Percentiles rank a stretch among this genome's conserved stretches.
Evolutionary conservation across 106 monocot species (phyloP).

Genomic region (Alisma plantagoaquatica): DNA sequence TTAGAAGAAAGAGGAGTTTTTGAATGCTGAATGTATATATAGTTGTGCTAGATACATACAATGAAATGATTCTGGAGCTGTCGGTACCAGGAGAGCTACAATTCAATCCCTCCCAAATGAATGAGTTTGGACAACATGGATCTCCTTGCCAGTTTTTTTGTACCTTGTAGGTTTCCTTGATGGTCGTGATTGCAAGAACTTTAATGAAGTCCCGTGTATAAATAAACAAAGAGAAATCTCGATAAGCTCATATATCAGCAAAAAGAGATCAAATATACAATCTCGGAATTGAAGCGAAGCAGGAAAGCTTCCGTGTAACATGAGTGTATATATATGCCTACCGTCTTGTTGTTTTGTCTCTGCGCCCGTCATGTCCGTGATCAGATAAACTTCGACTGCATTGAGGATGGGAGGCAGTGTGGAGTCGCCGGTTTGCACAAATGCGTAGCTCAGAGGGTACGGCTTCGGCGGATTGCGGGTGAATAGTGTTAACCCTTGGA

Average conservation of each 20-base stretch:
- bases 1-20: too few relatives aligned
- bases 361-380: not conserved
- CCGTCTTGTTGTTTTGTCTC: not conserved
- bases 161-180: not conserved
- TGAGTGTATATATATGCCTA: not conserved
- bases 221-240: not conserved
- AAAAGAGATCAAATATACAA: not conserved
- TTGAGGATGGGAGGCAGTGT: not conserved
- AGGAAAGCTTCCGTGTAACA: too few relatives aligned
- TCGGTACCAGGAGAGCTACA: not conserved
- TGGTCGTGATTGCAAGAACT: not conserved
- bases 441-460: not conserved
- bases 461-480: not conserved
- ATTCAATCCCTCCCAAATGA: not conserved
- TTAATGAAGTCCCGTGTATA: not conserved
- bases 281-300: not conserved
- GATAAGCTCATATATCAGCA: not conserved
- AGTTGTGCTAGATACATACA: conserved; percentile 1
- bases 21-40: too few relatives aligned
- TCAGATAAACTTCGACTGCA: not conserved
- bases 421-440: not conserved
- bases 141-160: not conserved
- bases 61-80: not conserved
- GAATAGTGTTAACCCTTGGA: not conserved
- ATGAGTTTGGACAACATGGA: not conserved